Evolutionary conservation across 331 rosid genomes (phyloP).

Genomic region (Cydonia oblonga): DNA sequence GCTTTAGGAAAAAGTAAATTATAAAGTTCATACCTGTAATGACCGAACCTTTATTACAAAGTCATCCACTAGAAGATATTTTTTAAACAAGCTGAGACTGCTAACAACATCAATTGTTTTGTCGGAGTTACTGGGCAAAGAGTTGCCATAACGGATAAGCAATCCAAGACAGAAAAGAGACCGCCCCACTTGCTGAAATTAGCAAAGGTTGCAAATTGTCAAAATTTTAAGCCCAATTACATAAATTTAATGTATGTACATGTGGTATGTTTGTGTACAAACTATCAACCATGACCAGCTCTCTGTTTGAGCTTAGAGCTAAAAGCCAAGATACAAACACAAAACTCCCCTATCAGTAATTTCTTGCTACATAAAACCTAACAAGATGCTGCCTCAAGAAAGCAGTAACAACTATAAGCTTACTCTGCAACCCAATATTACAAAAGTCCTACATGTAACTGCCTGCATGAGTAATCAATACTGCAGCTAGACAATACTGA

Average conservation of each 20-base stretch:
- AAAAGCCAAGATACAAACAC: neutral
- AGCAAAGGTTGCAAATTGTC: constrained; percentile 12
- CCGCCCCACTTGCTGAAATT: constrained; percentile 67
- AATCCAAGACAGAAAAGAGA: constrained; percentile 90
- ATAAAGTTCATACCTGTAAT: constrained; percentile 52
- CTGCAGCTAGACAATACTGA: neutral
- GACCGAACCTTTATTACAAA: constrained; percentile 64
- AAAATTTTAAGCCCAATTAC: neutral
- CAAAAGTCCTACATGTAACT: neutral
- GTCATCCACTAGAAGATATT: constrained; percentile 63
- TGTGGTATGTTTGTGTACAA: neutral
- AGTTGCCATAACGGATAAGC: constrained; percentile 84
- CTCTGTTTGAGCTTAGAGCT: neutral
- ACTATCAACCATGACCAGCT: neutral
- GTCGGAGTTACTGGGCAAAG: constrained; percentile 41
- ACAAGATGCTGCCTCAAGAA: neutral
- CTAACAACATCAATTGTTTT: constrained; percentile 37
- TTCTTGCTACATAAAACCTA: neutral
- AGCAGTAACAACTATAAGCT: neutral
- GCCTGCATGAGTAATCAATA: neutral
- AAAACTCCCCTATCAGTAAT: neutral
- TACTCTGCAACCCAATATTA: neutral
- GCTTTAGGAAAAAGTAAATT: neutral
- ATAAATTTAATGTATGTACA: neutral
- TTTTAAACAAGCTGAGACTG: constrained; percentile 61